A percentile compares a stretch with the other conserved stretches of the same genome.
phyloP scores from a whole-genome alignment of 495 filamentous ascomycete genomes.

The Tuber borchii region DNA sequence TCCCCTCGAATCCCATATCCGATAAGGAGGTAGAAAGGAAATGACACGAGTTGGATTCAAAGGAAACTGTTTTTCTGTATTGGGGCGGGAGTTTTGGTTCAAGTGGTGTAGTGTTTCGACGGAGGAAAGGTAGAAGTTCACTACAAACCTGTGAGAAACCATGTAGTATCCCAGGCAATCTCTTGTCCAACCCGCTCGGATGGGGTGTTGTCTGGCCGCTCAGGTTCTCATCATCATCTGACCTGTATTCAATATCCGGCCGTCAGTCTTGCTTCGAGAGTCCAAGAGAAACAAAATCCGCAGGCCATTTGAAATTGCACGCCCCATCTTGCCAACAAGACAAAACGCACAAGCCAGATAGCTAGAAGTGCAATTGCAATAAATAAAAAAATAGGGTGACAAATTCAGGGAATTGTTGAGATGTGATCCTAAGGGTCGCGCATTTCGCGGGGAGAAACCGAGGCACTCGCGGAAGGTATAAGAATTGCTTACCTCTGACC shows the following conservation, averaged over 20 bases:
- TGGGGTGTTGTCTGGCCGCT: slow-evolving; percentile 42
- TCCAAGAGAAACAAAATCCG: slow-evolving; percentile 24
- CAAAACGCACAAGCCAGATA: slow-evolving; percentile 10
- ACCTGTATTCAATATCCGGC: slow-evolving; percentile 21
- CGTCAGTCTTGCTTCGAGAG: not conserved
- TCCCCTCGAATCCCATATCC: slow-evolving; percentile 21
- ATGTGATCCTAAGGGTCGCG: slow-evolving; percentile 2
- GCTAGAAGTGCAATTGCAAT: slow-evolving; percentile 2
- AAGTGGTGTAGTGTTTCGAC: slow-evolving; percentile 11
- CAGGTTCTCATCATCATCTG: slow-evolving; percentile 35
- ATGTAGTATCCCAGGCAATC: slow-evolving; percentile 40
- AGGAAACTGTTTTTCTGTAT: slow-evolving; percentile 1
- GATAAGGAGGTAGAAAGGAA: slow-evolving; percentile 19
- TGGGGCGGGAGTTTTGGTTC: not conserved
- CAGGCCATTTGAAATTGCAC: slow-evolving; percentile 32
- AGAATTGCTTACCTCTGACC: slow-evolving; percentile 38
- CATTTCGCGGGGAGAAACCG: slow-evolving; percentile 6
- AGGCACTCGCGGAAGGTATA: slow-evolving; percentile 9
- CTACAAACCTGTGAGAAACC: slow-evolving; percentile 42
- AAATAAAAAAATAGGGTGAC: slow-evolving; percentile 11
- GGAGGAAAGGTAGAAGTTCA: slow-evolving; percentile 31
- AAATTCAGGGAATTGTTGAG: slow-evolving; percentile 10
- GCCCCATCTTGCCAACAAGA: slow-evolving; percentile 24
- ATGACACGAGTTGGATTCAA: slow-evolving; percentile 4
- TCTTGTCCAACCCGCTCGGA: slow-evolving; percentile 40